Percentiles rank a stretch among this genome's conserved stretches.
These are phyloP conservation scores for Clarireedia hainanense DNA, from an alignment of 2,329 filamentous ascomycete genomes.

Conservation along the genomic window DNA sequence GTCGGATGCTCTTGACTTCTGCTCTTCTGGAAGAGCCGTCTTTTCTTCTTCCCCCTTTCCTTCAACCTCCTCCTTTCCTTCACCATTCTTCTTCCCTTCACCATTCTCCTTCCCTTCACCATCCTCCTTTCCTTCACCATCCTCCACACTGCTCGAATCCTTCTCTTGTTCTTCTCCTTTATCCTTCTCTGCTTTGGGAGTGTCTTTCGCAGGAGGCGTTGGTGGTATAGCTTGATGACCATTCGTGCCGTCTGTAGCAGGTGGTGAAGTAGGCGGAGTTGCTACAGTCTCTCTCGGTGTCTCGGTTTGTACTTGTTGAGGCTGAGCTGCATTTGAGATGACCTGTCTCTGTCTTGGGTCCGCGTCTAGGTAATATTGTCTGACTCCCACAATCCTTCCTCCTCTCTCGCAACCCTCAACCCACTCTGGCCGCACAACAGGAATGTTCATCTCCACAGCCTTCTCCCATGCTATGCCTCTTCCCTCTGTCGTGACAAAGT, in stretches of 20 bases:
- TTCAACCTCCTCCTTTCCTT: conserved; percentile 15
- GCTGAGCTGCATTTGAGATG: conserved; percentile 12
- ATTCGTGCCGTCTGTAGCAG: conserved; percentile 21
- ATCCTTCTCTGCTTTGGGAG: conserved; percentile 19
- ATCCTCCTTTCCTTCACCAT: conserved; percentile 20
- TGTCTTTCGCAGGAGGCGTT: conserved; percentile 26
- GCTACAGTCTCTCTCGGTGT: conserved; percentile 14
- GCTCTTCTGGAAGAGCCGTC: conserved; percentile 37
- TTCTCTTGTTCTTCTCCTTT: conserved; percentile 21
- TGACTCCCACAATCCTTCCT: conserved; percentile 85
- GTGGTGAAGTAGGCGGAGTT: conserved; percentile 15
- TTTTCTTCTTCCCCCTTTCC: conserved; percentile 27
- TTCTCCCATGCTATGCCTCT: conserved; percentile 89
- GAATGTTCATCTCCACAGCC: conserved; percentile 95
- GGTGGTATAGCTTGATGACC: conserved; percentile 21
- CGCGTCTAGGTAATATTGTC: conserved; percentile 93
- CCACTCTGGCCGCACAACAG: conserved; percentile 95
- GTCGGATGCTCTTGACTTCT: conserved; percentile 49
- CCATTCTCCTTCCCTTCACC: conserved; percentile 21
- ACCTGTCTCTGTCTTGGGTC: conserved; percentile 37
- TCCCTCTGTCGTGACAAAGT: conserved; percentile 95
- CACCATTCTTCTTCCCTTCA: conserved; percentile 20
- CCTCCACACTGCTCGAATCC: conserved; percentile 12
- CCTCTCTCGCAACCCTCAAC: conserved; percentile 92
- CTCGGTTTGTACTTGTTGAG: conserved; percentile 14